These are phyloP conservation scores for Kalmusia sp. DNA, from an alignment of 2,329 filamentous ascomycete genomes.

Conservation along the genomic window DNA sequence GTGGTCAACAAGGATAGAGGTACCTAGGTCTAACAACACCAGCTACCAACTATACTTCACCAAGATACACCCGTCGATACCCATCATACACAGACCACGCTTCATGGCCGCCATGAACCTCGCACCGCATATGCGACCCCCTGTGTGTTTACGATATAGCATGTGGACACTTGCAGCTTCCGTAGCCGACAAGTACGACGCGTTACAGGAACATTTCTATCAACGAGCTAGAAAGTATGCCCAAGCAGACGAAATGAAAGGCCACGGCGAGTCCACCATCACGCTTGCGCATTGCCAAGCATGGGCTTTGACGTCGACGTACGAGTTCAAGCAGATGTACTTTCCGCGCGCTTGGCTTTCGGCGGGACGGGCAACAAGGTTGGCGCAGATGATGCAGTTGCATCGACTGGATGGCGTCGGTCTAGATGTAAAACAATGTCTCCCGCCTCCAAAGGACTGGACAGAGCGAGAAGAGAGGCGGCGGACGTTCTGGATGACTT, in stretches of 20 bases:
- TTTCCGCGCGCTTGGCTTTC: slow-evolving; percentile 97
- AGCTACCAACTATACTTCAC: slow-evolving; percentile 88
- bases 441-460: slow-evolving; percentile 88
- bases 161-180: slow-evolving; percentile 97
- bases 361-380: slow-evolving; percentile 78
- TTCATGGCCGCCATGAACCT: slow-evolving; percentile 90
- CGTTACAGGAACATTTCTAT: slow-evolving; percentile 88
- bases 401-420: slow-evolving; percentile 84
- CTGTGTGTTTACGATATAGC: slow-evolving; percentile 87
- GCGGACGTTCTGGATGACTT: slow-evolving; percentile 94
- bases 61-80: slow-evolving; percentile 83
- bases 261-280: slow-evolving; percentile 88
- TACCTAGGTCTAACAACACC: slow-evolving; percentile 20
- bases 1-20: slow-evolving; percentile 26
- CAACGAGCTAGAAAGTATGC: slow-evolving; percentile 87
- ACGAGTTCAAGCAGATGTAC: slow-evolving; percentile 98
- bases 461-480: slow-evolving; percentile 90
- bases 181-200: slow-evolving; percentile 79
- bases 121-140: slow-evolving; percentile 83
- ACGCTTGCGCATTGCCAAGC: slow-evolving; percentile 86
- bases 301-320: slow-evolving; percentile 78
- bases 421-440: slow-evolving; percentile 89
- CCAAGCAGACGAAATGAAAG: slow-evolving; percentile 88
- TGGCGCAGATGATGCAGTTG: slow-evolving; percentile 91
- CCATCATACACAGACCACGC: slow-evolving; percentile 88